Conservation (phyloP, 2,329 filamentous ascomycete genomes). For the Fusarium sp. region DNA sequence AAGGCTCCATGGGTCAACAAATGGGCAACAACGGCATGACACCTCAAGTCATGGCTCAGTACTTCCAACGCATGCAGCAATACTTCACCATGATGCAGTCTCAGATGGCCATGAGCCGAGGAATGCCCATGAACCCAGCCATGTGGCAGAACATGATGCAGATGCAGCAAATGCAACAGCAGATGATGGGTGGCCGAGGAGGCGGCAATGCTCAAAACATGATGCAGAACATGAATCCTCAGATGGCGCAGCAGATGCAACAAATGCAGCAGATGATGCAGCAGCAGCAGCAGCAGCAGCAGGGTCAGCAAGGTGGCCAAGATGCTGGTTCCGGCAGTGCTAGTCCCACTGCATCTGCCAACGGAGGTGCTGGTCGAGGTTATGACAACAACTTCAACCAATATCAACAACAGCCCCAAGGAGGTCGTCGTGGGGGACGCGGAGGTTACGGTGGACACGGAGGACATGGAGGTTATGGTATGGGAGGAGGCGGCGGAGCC, state of each 20-base stretch:
- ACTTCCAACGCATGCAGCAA: conserved; percentile 98
- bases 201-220: conserved; percentile 55
- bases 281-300: conserved; percentile 52
- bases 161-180: conserved; percentile 75
- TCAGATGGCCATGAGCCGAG: conserved; percentile 85
- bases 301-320: conserved; percentile 50
- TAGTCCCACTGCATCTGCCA: conserved; percentile 28
- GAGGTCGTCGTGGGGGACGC: conserved; percentile 50
- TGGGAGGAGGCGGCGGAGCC: conserved; percentile 64
- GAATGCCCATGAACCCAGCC: conserved; percentile 78
- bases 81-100: conserved; percentile 97
- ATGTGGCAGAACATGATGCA: conserved; percentile 83
- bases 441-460: conserved; percentile 48
- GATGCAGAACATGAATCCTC: conserved; percentile 60
- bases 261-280: conserved; percentile 59
- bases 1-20: conserved; percentile 56
- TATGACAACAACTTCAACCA: conserved; percentile 53
- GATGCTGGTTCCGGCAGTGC: conserved; percentile 46
- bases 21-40: conserved; percentile 78
- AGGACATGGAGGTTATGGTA: conserved; percentile 51
- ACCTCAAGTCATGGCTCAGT: conserved; percentile 97
- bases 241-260: conserved; percentile 72
- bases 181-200: conserved; percentile 62
- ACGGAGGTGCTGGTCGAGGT: conserved; percentile 47
- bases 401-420: conserved; percentile 61